Conservation (phyloP, 495 filamentous ascomycete species). For the Bathelium albidoporum region DNA sequence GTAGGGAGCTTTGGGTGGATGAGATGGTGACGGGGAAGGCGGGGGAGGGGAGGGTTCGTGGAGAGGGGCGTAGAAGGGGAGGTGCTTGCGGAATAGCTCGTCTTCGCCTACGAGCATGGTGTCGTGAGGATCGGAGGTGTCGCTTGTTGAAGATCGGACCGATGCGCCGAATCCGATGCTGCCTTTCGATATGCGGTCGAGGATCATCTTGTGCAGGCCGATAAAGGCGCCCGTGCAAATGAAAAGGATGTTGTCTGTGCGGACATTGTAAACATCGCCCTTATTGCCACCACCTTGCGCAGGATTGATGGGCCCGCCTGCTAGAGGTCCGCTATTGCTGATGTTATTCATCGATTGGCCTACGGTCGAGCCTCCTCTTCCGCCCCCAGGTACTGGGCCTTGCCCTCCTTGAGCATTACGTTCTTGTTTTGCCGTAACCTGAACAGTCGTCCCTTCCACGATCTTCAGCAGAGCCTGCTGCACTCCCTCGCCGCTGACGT, state of each 20-base stretch:
- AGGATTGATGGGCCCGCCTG: conserved; percentile 17
- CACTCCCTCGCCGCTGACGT: conserved; percentile 87
- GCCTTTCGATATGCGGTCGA: conserved; percentile 75
- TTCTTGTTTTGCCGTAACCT: conserved; percentile 77
- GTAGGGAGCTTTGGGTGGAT: neutral
- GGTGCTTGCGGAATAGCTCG: conserved; percentile 53
- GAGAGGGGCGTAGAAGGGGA: conserved; percentile 51
- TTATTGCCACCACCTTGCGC: conserved; percentile 38
- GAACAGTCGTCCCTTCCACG: conserved; percentile 89
- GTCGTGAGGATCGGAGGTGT: conserved; percentile 29
- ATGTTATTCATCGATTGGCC: conserved; percentile 9
- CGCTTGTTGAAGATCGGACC: conserved; percentile 40
- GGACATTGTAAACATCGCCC: conserved; percentile 77
- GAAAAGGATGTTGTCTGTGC: conserved; percentile 93
- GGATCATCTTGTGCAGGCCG: conserved; percentile 78
- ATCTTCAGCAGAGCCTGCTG: conserved; percentile 95
- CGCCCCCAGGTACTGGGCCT: neutral
- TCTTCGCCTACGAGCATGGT: conserved; percentile 30
- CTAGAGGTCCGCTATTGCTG: conserved; percentile 4
- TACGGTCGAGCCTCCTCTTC: neutral
- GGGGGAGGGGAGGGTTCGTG: neutral
- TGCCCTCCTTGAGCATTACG: conserved; percentile 16
- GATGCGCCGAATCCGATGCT: conserved; percentile 87
- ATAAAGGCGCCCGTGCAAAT: conserved; percentile 94
- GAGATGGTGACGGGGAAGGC: neutral